These are phyloP conservation scores for Trametes sanguinea DNA, from an alignment of 768 basidiomycete genomes.

Conservation along the genomic window DNA sequence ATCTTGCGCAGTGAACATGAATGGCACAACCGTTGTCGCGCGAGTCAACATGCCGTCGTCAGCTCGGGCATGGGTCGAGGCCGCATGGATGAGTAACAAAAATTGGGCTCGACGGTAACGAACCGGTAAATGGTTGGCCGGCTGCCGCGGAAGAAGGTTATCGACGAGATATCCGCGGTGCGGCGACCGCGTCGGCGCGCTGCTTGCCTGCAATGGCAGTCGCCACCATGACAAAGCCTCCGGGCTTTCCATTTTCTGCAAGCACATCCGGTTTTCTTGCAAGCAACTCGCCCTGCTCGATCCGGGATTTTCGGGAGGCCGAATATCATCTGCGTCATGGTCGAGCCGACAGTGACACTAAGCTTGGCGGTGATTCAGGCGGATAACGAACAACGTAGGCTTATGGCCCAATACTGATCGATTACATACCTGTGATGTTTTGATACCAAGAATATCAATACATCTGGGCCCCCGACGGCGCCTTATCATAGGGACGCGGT, in stretches of 20 bases:
- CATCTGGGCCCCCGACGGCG: no score
- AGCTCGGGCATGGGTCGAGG: constrained; percentile 11
- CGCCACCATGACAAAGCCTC: not conserved
- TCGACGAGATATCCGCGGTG: not conserved
- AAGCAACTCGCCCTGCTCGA: not conserved
- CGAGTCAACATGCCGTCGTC: constrained; percentile 14
- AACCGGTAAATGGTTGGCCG: constrained; percentile 11
- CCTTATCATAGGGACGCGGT: no score
- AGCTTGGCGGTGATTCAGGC: not conserved
- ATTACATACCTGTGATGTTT: not conserved
- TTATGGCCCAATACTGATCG: not conserved
- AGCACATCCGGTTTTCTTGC: not conserved
- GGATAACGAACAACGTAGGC: not conserved
- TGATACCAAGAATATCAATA: no score
- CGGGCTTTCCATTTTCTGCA: not conserved
- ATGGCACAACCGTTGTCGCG: constrained; percentile 12
- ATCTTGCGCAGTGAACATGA: constrained; percentile 5
- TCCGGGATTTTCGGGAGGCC: not conserved
- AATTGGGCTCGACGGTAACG: constrained; percentile 11
- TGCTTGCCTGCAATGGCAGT: constrained; percentile 2
- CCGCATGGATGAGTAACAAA: constrained; percentile 17
- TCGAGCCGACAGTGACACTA: not conserved
- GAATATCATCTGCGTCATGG: not conserved
- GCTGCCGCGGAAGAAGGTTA: constrained; percentile 19
- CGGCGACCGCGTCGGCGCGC: not conserved